Base-by-base conservation (phyloP, 768 basidiomycete species). In the Serendipita vermifera region DNA sequence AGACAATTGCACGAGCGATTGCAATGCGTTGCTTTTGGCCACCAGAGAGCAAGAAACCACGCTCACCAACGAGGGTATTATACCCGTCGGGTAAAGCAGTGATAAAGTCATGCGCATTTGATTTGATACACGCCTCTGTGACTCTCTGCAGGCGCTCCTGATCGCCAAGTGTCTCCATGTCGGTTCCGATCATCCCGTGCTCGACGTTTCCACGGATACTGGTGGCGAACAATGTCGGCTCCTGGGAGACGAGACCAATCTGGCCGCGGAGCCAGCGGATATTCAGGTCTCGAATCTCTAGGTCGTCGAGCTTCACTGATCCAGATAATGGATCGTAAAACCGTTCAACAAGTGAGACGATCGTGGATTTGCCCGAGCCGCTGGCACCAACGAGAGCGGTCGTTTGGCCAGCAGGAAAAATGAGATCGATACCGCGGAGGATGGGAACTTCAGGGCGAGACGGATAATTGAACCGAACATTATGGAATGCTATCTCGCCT, bases 71-170 rank as follows among this genome's bases (percentile, higher is more conserved):
- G 35, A 66, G 62, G 7, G 73, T 75, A 20, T 73, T 70, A 59
- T 74, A 76, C 2, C 73, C 72, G 13, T 70, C 63, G 0, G 73
- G 73, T 2, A 76, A 64, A n/a, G 66, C 63, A 7, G 61, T 55
- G 65, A 76, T 74, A 62, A 76, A 76, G 7, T 67, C 69, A 59
- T 75, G 68, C 4, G 74, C 74, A 59, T 76, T 76, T 41, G 74
- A 71, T 58, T 70, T 70, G 61, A 71, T 62, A 55, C 69, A 70
- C 2, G 74, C 74, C 20, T 69, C 67, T 48, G 70, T 64, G 62
- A 74, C 68, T 11, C 73, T 63, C 55, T 66, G 62, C 38, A 70
- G 64, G 64, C 70, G 70, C 54, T 70, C 66, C 17, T 68, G 71
- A 5, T 62, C 55, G 5, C 64, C 55, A 5, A 64, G 63, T 41